Percentiles rank a stretch among this genome's conserved stretches.
Conservation (phyloP, 306 rosid genomes). For the Acacia crassicarpa region DNA sequence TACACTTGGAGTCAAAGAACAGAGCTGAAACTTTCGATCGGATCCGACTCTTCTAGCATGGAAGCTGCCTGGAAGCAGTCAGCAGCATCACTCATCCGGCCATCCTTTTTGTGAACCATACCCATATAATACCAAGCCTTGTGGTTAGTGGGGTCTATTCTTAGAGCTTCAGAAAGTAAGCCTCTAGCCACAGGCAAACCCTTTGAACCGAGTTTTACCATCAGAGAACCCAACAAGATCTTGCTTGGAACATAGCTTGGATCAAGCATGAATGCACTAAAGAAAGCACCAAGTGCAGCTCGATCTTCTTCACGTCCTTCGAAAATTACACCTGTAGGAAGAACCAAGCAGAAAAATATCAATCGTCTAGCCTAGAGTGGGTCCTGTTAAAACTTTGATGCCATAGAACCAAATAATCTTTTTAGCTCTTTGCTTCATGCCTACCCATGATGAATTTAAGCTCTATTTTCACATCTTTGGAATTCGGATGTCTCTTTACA, state of each 20-base stretch:
- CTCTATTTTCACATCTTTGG: not conserved
- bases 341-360: slow-evolving; percentile 16
- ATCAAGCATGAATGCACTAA: slow-evolving; percentile 61
- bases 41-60: slow-evolving; percentile 91
- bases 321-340: slow-evolving; percentile 56
- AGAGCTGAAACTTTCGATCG: slow-evolving; percentile 74
- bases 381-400: not conserved
- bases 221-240: slow-evolving; percentile 51
- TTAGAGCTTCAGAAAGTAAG: slow-evolving; percentile 74
- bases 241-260: slow-evolving; percentile 72
- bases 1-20: slow-evolving; percentile 41
- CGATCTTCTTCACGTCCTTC: slow-evolving; percentile 61
- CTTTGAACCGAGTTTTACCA: slow-evolving; percentile 53
- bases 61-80: slow-evolving; percentile 97
- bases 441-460: not conserved
- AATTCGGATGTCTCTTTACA: not conserved
- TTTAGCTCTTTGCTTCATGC: not conserved
- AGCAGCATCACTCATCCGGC: slow-evolving; percentile 68
- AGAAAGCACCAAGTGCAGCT: slow-evolving; percentile 57
- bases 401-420: slow-evolving; percentile 9
- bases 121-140: slow-evolving; percentile 90
- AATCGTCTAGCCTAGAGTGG: slow-evolving; percentile 1
- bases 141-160: slow-evolving; percentile 77
- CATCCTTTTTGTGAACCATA: slow-evolving; percentile 71
- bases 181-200: slow-evolving; percentile 74